phyloP scores from a whole-genome alignment of 441 rosid species.

The Monsonia emarginata region DNA sequence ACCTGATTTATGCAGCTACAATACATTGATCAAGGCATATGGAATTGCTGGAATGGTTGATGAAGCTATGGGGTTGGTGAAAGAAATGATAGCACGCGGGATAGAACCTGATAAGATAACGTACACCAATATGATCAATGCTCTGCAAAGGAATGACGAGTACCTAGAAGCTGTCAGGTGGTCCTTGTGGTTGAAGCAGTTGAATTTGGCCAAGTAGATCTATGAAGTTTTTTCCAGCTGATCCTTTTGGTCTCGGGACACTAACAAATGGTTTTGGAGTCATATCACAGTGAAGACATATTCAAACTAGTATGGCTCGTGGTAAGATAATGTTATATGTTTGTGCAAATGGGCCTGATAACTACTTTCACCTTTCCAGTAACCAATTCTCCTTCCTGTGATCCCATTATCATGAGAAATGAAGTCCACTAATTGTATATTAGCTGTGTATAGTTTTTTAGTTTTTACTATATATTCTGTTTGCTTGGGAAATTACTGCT shows the following conservation, averaged over 20 bases:
- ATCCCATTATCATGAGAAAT: not conserved
- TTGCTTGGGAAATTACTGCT: not conserved
- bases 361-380: not conserved
- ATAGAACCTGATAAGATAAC: conserved; percentile 70
- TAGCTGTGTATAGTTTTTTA: not conserved
- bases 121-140: conserved; percentile 54
- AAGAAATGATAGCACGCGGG: conserved; percentile 64
- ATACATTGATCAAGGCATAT: conserved; percentile 84
- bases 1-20: conserved; percentile 78
- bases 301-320: not conserved
- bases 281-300: not conserved
- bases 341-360: not conserved
- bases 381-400: not conserved
- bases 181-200: conserved; percentile 95
- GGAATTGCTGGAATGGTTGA: conserved; percentile 87
- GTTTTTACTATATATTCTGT: not conserved
- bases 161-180: conserved; percentile 87
- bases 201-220: conserved; percentile 30
- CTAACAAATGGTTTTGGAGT: not conserved
- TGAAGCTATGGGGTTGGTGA: conserved; percentile 65
- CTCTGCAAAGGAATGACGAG: conserved; percentile 60
- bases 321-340: not conserved
- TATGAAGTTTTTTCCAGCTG: not conserved
- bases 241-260: not conserved
- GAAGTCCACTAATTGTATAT: not conserved